These are phyloP conservation scores for Russula brevipes DNA, from an alignment of 768 basidiomycete genomes.

Conservation along the genomic window DNA sequence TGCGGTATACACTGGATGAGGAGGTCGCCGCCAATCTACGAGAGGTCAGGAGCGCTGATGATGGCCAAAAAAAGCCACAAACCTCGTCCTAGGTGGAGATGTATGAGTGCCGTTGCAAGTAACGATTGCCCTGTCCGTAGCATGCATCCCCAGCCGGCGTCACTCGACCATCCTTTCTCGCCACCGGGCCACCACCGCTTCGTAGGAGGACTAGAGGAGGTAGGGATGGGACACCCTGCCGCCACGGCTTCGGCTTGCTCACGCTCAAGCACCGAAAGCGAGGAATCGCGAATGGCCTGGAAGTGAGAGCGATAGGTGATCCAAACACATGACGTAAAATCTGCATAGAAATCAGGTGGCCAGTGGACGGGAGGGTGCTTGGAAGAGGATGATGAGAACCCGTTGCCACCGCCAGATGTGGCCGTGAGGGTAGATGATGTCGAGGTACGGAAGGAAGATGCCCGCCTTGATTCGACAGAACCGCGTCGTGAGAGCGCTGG, in stretches of 20 bases:
- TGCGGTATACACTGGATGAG: constrained; percentile 49
- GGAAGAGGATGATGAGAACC: constrained; percentile 36
- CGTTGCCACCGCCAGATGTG: constrained; percentile 28
- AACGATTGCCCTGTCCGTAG: constrained; percentile 80
- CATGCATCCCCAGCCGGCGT: constrained; percentile 93
- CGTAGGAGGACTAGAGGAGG: constrained; percentile 39
- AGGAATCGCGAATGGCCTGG: constrained; percentile 65
- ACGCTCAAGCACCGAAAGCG: constrained; percentile 40
- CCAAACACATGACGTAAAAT: constrained; percentile 87
- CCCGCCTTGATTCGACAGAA: constrained; percentile 40
- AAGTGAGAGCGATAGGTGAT: constrained; percentile 91
- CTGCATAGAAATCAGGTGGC: constrained; percentile 80
- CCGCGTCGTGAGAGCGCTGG: constrained; percentile 33
- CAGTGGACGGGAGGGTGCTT: constrained; percentile 37
- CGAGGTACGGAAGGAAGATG: constrained; percentile 44
- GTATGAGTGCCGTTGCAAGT: constrained; percentile 72
- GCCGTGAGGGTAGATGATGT: constrained; percentile 36
- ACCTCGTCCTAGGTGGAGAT: constrained; percentile 74
- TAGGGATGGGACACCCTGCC: neutral
- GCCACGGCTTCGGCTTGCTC: constrained; percentile 29
- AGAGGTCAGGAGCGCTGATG: neutral
- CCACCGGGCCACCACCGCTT: constrained; percentile 62
- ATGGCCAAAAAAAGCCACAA: constrained; percentile 27
- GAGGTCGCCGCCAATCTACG: constrained; percentile 81
- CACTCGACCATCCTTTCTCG: constrained; percentile 78